Evolutionary conservation across 1,284 basidiomycete species (phyloP), one percentile per base, ranked within the genome.

Genomic region (Pascua sp.): DNA sequence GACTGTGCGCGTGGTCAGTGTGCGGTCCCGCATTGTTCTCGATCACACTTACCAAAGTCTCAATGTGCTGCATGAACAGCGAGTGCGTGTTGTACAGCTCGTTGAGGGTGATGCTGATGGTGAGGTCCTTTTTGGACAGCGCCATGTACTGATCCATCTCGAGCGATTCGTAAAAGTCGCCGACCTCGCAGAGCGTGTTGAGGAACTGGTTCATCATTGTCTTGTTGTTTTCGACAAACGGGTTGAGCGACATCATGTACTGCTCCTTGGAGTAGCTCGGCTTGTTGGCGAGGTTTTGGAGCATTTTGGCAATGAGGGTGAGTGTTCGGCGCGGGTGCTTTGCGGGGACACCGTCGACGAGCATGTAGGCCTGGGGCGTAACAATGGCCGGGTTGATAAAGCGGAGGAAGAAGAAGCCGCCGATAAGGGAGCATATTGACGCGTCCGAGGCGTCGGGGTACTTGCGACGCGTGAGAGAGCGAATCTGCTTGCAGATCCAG

Each of bases 81-180:
- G 92, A 89, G 76, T 98, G 95, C 4, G 94, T 98, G 79, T 96
- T 96, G 79, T 97, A 98, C 80, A 99, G 73, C 81, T 99, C 96
- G 75, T 98, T 99, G 75, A 98, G 81, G n/a, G 96, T 98, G 73
- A 99, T 98, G 77, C 91, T 89, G 78, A 99, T 98, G 81, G 90
- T 86, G 61, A 98, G 82, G 74, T 98, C 95, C 79, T 97, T 98
- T 83, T 98, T 98, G 57, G 94, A 97, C 58, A 99, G 81, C 12
- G 96, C 95, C 93, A 99, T 97, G 78, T 99, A 99, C 82, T 98
- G 96, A 78, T 98, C 95, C 67, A 91, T 91, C 86, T 99, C 96
- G 55, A 99, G 83, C 11, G 95, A 94, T 67, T 98, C 96, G 78
- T 98, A 98, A 76, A 99, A 99, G 79, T 98, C 96, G 58, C 92